Conservation (phyloP, 164 flowering plant species). For the Nelumbo lutea region DNA sequence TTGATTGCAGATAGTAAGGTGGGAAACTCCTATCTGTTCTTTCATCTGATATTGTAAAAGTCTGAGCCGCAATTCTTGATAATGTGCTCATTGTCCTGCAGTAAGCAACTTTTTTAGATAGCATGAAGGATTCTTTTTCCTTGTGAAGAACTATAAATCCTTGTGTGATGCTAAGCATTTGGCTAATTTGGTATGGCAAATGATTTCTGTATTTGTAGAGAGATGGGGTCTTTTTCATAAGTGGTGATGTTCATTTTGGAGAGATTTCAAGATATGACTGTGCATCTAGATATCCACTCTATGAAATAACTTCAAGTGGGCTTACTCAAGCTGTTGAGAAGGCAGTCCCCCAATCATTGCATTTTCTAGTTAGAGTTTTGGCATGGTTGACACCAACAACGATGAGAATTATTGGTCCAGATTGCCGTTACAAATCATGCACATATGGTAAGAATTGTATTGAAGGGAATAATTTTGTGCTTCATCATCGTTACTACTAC, state of each 20-base stretch:
- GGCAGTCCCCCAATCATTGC: conserved; percentile 40
- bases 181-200: neutral
- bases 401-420: conserved; percentile 47
- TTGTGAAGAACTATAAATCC: neutral
- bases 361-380: conserved; percentile 43
- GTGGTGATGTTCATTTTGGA: conserved; percentile 88
- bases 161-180: neutral
- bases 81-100: no score
- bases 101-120: no score
- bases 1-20: conserved; percentile 60
- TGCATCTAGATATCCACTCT: conserved; percentile 55
- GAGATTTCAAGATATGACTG: conserved; percentile 68
- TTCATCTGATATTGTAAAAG: no score
- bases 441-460: conserved; percentile 44
- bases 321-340: conserved; percentile 74
- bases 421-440: conserved; percentile 62
- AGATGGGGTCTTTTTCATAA: conserved; percentile 64
- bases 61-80: no score
- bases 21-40: conserved; percentile 1
- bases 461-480: neutral
- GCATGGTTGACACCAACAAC: conserved; percentile 61
- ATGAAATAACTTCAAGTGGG: conserved; percentile 77
- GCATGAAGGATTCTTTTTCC: neutral
- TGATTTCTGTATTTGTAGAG: conserved; percentile 33
- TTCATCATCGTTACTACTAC: neutral